Evolutionary conservation across 2,329 filamentous ascomycete genomes (phyloP), one percentile per base, ranked within the genome.

Genomic region (Nigrospora sphaerica): DNA sequence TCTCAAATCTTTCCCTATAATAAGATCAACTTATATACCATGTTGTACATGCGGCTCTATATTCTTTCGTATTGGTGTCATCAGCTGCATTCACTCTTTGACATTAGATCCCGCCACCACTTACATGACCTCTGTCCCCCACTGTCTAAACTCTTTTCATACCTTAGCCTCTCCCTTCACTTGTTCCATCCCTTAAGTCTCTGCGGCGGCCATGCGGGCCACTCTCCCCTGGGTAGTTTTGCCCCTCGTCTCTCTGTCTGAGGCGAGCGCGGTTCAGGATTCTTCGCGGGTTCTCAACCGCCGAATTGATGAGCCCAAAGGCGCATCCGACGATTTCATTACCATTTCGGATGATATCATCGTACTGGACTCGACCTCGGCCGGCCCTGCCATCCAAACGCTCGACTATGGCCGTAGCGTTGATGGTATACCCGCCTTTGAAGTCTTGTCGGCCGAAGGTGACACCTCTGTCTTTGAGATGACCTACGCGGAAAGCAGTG

Each of bases 391-490:
- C 6, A 33, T 42, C 28, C 13, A 17, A 10, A 42, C 28, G 10
- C 38, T 52, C 12, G 50, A 52, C 41, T 50, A 52, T 38, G 43
- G 42, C 13, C 33, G 36, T 19, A 44, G 33, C 19, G 36, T 49
- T 12, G 50, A 52, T 17, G 50, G 50, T 2, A 48, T 52, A 12
- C 50, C 50, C 10, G 35, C 48, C 12, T 52, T 52, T 34, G 50
- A 52, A 6, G 46, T 52, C 23, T 18, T 50, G 14, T 34, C 32
- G 10, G 23, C 32, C 16, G 40, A 48, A 32, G 50, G 50, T 10
- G 50, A 52, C 19, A 52, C 50, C 4, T 52, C 48, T 14, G 17
- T 42, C 13, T 46, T 52, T n/a, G 50, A 52, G 39, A 46, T 52
- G 12, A 49, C 50, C 3, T 52, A 52, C 16, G 37, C 31, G 2